A percentile compares a stretch with the other conserved stretches of the same genome.
These are phyloP conservation scores for Aspergillus saccharolyticus DNA, from an alignment of 495 filamentous ascomycete species.

Conservation along the genomic window DNA sequence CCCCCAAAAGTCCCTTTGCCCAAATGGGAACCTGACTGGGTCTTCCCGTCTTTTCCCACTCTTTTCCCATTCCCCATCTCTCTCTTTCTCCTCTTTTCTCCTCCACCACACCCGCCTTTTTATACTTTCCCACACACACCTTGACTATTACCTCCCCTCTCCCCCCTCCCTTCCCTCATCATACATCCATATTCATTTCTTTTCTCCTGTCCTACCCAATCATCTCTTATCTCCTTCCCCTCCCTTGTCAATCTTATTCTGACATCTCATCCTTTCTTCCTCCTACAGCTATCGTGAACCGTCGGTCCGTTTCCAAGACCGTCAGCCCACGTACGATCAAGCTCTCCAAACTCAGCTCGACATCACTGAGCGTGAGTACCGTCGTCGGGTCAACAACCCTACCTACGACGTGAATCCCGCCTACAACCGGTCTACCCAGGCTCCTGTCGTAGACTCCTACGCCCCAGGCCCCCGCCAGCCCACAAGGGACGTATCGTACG, in stretches of 20 bases:
- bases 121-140: slow-evolving; percentile 3
- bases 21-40: slow-evolving; percentile 20
- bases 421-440: slow-evolving; percentile 40
- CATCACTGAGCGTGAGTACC: slow-evolving; percentile 79
- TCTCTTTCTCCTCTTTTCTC: neutral
- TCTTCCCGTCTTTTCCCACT: slow-evolving; percentile 8
- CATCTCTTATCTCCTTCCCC: slow-evolving; percentile 11
- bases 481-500: slow-evolving; percentile 16
- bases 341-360: slow-evolving; percentile 62
- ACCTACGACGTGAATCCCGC: slow-evolving; percentile 60
- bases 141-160: slow-evolving; percentile 17
- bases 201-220: slow-evolving; percentile 15
- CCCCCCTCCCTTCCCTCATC: slow-evolving; percentile 4
- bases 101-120: slow-evolving; percentile 6
- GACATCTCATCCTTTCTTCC: slow-evolving; percentile 8
- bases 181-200: slow-evolving; percentile 3
- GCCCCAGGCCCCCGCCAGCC: slow-evolving; percentile 14
- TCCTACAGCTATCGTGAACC: slow-evolving; percentile 50
- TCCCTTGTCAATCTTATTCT: slow-evolving; percentile 11
- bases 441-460: slow-evolving; percentile 25
- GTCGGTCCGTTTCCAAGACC: slow-evolving; percentile 51
- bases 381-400: slow-evolving; percentile 63
- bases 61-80: slow-evolving; percentile 1
- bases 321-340: slow-evolving; percentile 47
- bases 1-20: neutral